Evolutionary conservation across 2,329 filamentous ascomycete genomes (phyloP), one percentile per base, ranked within the genome.

Genomic region (Stachybotrys chlorohalonatus): DNA sequence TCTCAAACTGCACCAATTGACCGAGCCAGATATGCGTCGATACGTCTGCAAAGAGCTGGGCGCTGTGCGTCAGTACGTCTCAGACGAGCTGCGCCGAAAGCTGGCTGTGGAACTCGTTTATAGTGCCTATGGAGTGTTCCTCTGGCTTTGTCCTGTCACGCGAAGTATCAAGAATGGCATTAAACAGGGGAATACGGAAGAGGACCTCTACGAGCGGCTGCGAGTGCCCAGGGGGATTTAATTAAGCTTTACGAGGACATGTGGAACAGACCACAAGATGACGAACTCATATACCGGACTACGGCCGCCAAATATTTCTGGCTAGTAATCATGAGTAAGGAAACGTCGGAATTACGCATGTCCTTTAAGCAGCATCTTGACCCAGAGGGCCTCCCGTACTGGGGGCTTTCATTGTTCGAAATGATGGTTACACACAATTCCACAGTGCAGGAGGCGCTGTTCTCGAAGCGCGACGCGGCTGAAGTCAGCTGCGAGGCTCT

Each of bases 1-100:
- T 1, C 7, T 56, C 15, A 45, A 52, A 32, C 52, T 58, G 11
- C 48, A 57, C 51, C 47, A 58, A 30, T 52, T 58, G 6, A 57
- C 57, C 11, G 51, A 45, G 51, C 55, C 53, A 1, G 57, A 57
- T 45, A 57, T 58, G 53, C n/a, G 3, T 3, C 13, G 6, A 15
- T 55, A 54, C 50, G 49, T 53, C 11, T 11, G 48, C 13, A 53
- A 58, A 17, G 31, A 56, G 36, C 47, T 58, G n/a, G 7, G 51
- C 2, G 47, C 4, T 30, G 11, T 30, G 47, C 24, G 24, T 24
- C 24, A 24, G 24, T 4, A 24, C 24, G 24, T 24, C 24, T 24
- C 24, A 24, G 24, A 24, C 24, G 24, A 24, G 24, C 4, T 24
- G 24, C 24, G 11, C 17, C 47, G 31, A 31, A 24, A 7, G 11